phyloP scores from a whole-genome alignment of 805 yeast species.

The Schwanniomyces sp. region DNA sequence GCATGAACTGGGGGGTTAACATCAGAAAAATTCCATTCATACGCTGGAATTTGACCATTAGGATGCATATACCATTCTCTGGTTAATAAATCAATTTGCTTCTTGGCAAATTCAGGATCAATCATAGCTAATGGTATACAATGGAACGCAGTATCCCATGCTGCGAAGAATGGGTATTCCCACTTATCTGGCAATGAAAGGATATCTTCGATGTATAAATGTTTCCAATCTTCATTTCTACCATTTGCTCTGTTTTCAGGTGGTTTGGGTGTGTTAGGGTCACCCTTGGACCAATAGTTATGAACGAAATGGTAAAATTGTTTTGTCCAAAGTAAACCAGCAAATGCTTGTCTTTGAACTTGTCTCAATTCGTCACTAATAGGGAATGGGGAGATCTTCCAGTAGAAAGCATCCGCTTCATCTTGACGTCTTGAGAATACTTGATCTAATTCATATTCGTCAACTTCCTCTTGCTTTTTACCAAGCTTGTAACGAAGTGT shows the following conservation, averaged over 20 bases:
- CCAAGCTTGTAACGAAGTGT: constrained; percentile 77
- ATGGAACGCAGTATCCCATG: constrained; percentile 97
- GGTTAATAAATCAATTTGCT: constrained; percentile 79
- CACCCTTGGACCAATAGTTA: constrained; percentile 86
- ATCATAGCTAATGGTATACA: constrained; percentile 90
- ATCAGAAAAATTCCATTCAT: constrained; percentile 94
- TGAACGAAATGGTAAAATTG: constrained; percentile 87
- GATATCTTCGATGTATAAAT: constrained; percentile 83
- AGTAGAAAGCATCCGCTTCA: constrained; percentile 92
- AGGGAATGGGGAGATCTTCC: constrained; percentile 85
- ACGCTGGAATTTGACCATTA: constrained; percentile 95
- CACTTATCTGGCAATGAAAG: constrained; percentile 91
- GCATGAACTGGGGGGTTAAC: constrained; percentile 99
- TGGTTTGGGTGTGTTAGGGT: constrained; percentile 72
- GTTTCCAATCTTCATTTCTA: constrained; percentile 88
- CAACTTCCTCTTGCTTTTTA: constrained; percentile 46
- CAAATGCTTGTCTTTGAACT: constrained; percentile 91
- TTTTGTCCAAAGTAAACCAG: constrained; percentile 91
- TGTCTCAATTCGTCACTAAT: constrained; percentile 74
- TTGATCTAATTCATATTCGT: constrained; percentile 73
- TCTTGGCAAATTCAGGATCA: constrained; percentile 89
- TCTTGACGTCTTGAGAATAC: constrained; percentile 68
- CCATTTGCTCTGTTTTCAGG: constrained; percentile 79
- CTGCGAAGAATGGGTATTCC: constrained; percentile 95
- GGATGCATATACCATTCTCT: constrained; percentile 99